Evolutionary conservation across 257 asterid species (phyloP), one percentile per base, ranked within the genome.

Genomic region (Penstemon newberryi): DNA sequence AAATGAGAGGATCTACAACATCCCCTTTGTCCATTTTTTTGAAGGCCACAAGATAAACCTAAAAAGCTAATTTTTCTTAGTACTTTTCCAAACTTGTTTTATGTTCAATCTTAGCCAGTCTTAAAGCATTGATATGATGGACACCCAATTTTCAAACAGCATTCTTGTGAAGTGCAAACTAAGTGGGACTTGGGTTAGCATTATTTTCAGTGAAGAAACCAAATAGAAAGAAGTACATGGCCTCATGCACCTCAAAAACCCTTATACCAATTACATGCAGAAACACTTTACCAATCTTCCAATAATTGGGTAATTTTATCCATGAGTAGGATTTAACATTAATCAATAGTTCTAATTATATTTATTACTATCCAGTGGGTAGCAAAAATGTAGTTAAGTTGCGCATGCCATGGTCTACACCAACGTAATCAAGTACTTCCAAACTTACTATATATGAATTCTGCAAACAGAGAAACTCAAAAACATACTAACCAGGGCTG

Each of bases 401-500:
- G 39, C 6, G 39, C 6, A 7, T 13, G 36, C 0, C 12, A 25
- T 49, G 43, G 56, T 33, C 68, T 51, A 56, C 65, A 58, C 41
- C 45, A 33, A 25, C 40, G 12, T 25, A 63, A 51, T 3, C 51
- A 71, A 59, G 60, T 44, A 47, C 10, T 37, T 58, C 25, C 37
- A 8, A 60, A 65, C 49, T 18, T 12, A 36, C 63, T 39, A 57
- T 11, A 72, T 50, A 36, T 60, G 46, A 62, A 66, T 57, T 56
- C 18, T 36, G 74, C 52, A 60, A 38, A 59, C 38, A 8, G 44
- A 73, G 60, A 63, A 76, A 55, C 65, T 50, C 67, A 58, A 66
- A 33, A 39, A 67, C 42, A 45, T 38, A 77, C 87, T 66, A 56
- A 82, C 87, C 87, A 52, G 74, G 47, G 56, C 50, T 50, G 69